Evolutionary conservation across 208 protist species (phyloP).

Genomic region (Trypanosoma brucei): DNA sequence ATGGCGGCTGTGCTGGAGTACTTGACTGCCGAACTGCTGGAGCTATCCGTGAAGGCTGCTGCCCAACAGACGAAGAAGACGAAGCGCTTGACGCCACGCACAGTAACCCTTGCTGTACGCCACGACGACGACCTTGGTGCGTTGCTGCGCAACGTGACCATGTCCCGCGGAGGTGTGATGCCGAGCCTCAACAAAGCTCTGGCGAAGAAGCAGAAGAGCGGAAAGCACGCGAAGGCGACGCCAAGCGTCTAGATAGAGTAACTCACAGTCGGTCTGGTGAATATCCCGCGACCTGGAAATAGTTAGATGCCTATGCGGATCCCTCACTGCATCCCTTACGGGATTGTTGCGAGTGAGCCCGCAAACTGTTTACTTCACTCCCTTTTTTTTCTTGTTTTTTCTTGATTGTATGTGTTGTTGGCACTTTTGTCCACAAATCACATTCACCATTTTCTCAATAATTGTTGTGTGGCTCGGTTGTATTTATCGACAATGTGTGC

Average conservation of each 20-base stretch:
- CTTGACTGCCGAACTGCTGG: conserved; percentile 81
- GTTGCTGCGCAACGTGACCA: conserved; percentile 65
- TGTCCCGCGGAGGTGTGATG: conserved; percentile 77
- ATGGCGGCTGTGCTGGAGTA: conserved; percentile 99
- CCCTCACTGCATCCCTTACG: neutral
- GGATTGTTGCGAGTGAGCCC: neutral
- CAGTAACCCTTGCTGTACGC: conserved; percentile 69
- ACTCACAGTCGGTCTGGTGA: neutral
- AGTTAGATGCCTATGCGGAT: neutral
- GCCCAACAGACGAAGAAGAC: conserved; percentile 62
- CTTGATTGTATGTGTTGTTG: no score
- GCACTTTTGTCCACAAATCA: no score
- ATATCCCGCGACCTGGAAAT: conserved; percentile 4
- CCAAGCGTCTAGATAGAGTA: conserved; percentile 35
- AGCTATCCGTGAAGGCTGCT: conserved; percentile 80
- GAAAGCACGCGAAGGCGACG: conserved; percentile 56
- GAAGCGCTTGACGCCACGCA: conserved; percentile 67
- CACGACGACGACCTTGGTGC: conserved; percentile 74
- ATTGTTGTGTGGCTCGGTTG: no score
- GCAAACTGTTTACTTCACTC: conserved; percentile 5
- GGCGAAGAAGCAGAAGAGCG: conserved; percentile 71
- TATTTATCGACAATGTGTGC: no score
- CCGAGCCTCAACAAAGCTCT: conserved; percentile 77
- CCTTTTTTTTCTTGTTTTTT: conserved; percentile 9
- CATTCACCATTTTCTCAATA: no score